These are phyloP conservation scores for Mangifera indica DNA, from an alignment of 345 rosid genomes.

Conservation along the genomic window DNA sequence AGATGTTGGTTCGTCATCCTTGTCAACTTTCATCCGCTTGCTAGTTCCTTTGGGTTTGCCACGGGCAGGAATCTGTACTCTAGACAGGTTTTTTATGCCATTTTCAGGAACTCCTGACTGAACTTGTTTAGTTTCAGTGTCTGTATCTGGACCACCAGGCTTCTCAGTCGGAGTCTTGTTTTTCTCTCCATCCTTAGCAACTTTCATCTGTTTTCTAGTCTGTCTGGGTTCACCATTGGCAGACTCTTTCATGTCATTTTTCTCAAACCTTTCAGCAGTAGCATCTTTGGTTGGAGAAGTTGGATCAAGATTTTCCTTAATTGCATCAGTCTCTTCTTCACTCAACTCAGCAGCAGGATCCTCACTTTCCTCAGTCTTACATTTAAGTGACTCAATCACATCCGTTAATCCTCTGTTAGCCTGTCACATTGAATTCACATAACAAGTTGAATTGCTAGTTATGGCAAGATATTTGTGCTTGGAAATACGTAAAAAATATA, in stretches of 20 bases:
- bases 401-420: conserved; percentile 48
- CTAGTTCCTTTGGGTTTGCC: not conserved
- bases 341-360: conserved; percentile 13
- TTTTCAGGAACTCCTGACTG: not conserved
- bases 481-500: not conserved
- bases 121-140: not conserved
- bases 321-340: conserved; percentile 20
- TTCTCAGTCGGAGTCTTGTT: conserved; percentile 11
- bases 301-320: conserved; percentile 8
- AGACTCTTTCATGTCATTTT: conserved; percentile 2
- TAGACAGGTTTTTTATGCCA: not conserved
- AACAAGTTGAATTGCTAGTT: not conserved
- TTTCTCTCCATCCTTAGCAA: conserved; percentile 9
- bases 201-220: conserved; percentile 15
- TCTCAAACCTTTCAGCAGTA: not conserved
- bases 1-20: not conserved
- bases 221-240: not conserved
- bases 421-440: conserved; percentile 20
- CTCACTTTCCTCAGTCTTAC: conserved; percentile 25
- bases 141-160: not conserved
- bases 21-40: conserved; percentile 18
- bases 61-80: not conserved
- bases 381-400: conserved; percentile 39
- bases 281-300: not conserved
- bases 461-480: not conserved